phyloP scores from a whole-genome alignment of 495 filamentous ascomycete genomes.

The Aspergillus coremiiformis region DNA sequence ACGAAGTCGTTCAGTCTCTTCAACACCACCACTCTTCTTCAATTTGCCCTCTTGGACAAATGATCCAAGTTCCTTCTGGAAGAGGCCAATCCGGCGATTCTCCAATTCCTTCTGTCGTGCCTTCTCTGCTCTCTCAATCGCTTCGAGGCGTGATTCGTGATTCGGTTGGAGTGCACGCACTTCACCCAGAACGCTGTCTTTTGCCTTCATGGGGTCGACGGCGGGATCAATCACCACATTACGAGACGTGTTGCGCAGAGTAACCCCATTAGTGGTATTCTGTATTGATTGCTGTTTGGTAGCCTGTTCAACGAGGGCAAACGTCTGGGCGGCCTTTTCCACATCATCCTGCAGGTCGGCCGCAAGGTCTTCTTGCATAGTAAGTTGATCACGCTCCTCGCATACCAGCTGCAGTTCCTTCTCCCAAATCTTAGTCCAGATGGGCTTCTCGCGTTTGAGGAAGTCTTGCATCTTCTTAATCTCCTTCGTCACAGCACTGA shows the following conservation, averaged over 20 bases:
- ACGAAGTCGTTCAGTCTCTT: conserved; percentile 83
- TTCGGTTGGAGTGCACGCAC: conserved; percentile 93
- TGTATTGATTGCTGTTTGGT: conserved; percentile 91
- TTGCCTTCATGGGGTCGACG: conserved; percentile 70
- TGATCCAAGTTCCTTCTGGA: conserved; percentile 77
- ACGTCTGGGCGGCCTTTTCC: conserved; percentile 86
- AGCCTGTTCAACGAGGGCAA: conserved; percentile 90
- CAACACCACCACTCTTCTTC: conserved; percentile 91
- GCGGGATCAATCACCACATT: conserved; percentile 58
- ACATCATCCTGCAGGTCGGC: conserved; percentile 90
- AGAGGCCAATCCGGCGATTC: conserved; percentile 63
- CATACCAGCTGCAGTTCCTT: conserved; percentile 90
- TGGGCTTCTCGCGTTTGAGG: conserved; percentile 80
- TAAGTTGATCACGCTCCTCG: conserved; percentile 87
- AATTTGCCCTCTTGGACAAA: conserved; percentile 90
- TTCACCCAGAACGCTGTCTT: conserved; percentile 86
- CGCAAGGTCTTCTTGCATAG: conserved; percentile 87
- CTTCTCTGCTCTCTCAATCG: conserved; percentile 92
- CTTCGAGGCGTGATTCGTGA: conserved; percentile 84
- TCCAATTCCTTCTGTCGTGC: conserved; percentile 81
- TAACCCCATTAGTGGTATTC: conserved; percentile 35
- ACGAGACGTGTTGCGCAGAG: conserved; percentile 46
- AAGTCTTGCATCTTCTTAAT: conserved; percentile 95
- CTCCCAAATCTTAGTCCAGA: conserved; percentile 99
- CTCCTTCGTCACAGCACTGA: conserved; percentile 69